Evolutionary conservation across 2,329 filamentous ascomycete species (phyloP).

Genomic region (Colletotrichum abscissum): DNA sequence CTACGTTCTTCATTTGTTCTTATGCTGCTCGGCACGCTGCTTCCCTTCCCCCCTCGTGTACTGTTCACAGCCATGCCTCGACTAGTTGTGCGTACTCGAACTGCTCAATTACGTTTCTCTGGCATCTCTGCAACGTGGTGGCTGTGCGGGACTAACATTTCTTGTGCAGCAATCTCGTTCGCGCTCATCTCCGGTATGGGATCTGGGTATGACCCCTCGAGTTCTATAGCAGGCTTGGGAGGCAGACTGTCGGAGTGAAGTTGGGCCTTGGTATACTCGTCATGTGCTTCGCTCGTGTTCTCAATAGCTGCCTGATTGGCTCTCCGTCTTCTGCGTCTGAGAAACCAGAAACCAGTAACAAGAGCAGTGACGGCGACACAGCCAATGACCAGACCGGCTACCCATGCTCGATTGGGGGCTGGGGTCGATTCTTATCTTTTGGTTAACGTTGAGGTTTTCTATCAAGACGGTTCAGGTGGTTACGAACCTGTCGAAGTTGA

Average conservation of each 20-base stretch:
- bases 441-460: not conserved
- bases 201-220: not conserved
- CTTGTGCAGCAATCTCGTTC: not conserved
- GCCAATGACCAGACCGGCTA: conserved; percentile 13
- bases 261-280: not conserved
- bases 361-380: not conserved
- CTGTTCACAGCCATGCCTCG: not conserved
- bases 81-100: not conserved
- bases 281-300: not conserved
- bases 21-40: not conserved
- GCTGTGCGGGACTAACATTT: not conserved
- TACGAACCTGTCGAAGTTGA: too few relatives aligned
- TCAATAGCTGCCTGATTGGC: not conserved
- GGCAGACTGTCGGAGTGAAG: not conserved
- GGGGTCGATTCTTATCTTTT: not conserved
- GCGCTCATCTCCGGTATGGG: not conserved
- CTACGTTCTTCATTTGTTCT: not conserved
- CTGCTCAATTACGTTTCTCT: not conserved
- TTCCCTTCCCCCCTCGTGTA: not conserved
- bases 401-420: not conserved
- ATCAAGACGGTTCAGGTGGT: too few relatives aligned
- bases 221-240: not conserved
- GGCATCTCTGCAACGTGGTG: not conserved
- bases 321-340: not conserved
- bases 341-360: not conserved